Evolutionary conservation across 148 eudicot genomes (phyloP), one percentile per base, ranked within the genome.

Genomic region (Heliosperma pusillum): DNA sequence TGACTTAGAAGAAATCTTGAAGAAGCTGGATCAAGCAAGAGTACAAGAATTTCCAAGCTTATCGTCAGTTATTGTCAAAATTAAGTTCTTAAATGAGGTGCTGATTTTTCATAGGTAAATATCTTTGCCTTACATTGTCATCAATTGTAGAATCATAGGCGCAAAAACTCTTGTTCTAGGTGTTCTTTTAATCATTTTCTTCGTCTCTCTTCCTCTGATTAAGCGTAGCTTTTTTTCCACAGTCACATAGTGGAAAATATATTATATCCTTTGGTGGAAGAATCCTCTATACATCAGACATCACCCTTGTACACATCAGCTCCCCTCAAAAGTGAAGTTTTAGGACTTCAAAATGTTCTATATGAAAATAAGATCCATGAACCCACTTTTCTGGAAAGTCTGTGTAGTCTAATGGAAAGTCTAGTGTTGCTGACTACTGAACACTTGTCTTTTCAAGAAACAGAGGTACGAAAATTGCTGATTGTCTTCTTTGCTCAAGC

Each of bases 81-180:
- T 91, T 71, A 89, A 88, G 69, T 93, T 93, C 77, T 80, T 91
- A 69, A 80, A 78, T 26, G 93, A 93, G 72, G 84, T 90, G 74
- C 82, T 93, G 66, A 82, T 87, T 62, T 88, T 85, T 80, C 88
- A 89, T 75, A 82, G 97, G 98, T 93, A 86, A 71, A 64, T 30
- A 58, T 42, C 73, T 77, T 64, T 60, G 57, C 13, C 11, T 62
- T 27, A 67, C 57, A 53, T 62, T 70, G 71, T n/a, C 27, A 30
- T 76, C 50, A 53, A 24, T 50, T 50, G 45, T 29, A 36, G 21
- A 16, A 42, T 63, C 11, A 22, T 53, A 24, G 19, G 12, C 22
- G 45, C 22, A 12, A 5, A n/a, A 57, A 52, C 70, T 65, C 55
- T 58, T 81, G 20, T n/a, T 68, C 42, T 50, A 56, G 36, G 63